Evolutionary conservation across 2,329 filamentous ascomycete species (phyloP).

Genomic region (Colletotrichum tanaceti): DNA sequence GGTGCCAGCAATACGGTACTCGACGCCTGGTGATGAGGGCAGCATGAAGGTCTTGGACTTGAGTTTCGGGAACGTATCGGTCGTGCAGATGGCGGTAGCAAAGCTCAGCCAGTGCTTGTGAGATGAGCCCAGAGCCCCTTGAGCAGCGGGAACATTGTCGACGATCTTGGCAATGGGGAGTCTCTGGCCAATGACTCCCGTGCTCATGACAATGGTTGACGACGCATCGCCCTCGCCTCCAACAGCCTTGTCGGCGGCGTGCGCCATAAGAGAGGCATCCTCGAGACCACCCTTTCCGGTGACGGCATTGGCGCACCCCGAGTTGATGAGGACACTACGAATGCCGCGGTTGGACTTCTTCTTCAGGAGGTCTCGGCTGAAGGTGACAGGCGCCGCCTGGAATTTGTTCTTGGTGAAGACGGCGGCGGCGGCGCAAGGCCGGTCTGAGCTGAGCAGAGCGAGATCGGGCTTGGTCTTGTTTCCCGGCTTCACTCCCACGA

Average conservation of each 20-base stretch:
- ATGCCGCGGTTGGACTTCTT: constrained; percentile 75
- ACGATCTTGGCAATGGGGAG: constrained; percentile 93
- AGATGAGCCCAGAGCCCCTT: constrained; percentile 75
- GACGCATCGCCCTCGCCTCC: constrained; percentile 54
- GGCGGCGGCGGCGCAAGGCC: constrained; percentile 85
- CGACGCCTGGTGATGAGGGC: constrained; percentile 78
- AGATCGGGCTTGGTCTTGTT: constrained; percentile 94
- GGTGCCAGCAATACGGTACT: constrained; percentile 91
- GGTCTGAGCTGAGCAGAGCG: constrained; percentile 86
- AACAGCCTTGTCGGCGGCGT: constrained; percentile 75
- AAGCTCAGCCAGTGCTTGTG: constrained; percentile 89
- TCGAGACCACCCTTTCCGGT: constrained; percentile 90
- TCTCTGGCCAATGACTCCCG: constrained; percentile 94
- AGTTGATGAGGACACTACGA: constrained; percentile 89
- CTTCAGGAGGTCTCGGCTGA: constrained; percentile 79
- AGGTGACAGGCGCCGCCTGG: constrained; percentile 93
- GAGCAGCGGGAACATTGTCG: constrained; percentile 80
- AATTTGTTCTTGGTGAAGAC: constrained; percentile 99
- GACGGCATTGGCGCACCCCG: constrained; percentile 96
- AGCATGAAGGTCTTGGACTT: constrained; percentile 86
- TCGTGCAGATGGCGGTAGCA: constrained; percentile 95
- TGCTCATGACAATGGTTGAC: constrained; percentile 97
- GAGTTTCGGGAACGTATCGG: constrained; percentile 98
- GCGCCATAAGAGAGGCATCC: constrained; percentile 87
- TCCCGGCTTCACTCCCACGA: constrained; percentile 92